phyloP scores from a whole-genome alignment of 2,329 filamentous ascomycete genomes.

The Chaetothyriales sp. region DNA sequence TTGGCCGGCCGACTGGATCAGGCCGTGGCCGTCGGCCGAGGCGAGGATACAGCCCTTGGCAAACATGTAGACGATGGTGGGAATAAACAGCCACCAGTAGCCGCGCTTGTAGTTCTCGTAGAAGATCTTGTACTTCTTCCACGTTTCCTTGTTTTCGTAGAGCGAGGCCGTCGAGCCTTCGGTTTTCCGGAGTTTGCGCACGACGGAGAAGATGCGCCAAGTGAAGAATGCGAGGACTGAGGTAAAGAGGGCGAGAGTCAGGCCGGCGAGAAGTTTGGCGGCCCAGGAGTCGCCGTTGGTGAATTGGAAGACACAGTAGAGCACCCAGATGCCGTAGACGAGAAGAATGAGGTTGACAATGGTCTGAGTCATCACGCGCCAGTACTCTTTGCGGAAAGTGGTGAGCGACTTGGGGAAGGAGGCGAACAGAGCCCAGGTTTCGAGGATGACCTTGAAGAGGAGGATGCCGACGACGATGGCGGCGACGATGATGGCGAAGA shows the following conservation, averaged over 20 bases:
- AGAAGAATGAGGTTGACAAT: constrained; percentile 83
- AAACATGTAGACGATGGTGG: constrained; percentile 79
- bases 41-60: constrained; percentile 78
- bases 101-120: constrained; percentile 90
- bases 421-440: constrained; percentile 80
- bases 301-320: constrained; percentile 95
- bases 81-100: constrained; percentile 96
- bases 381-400: constrained; percentile 90
- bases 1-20: constrained; percentile 66
- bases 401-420: constrained; percentile 66
- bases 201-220: constrained; percentile 67
- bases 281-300: constrained; percentile 89
- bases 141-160: constrained; percentile 78
- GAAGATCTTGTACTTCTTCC: constrained; percentile 93
- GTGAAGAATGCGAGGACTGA: constrained; percentile 68
- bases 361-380: constrained; percentile 77
- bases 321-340: constrained; percentile 85
- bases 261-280: constrained; percentile 66
- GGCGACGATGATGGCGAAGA: constrained; percentile 77
- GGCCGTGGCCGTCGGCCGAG: constrained; percentile 69
- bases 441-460: constrained; percentile 79
- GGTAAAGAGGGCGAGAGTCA: constrained; percentile 73
- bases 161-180: constrained; percentile 62
- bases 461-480: constrained; percentile 75
- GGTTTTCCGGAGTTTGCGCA: constrained; percentile 55